Conservation (phyloP, 2,329 filamentous ascomycete genomes). For the Colletotrichum karsti region DNA sequence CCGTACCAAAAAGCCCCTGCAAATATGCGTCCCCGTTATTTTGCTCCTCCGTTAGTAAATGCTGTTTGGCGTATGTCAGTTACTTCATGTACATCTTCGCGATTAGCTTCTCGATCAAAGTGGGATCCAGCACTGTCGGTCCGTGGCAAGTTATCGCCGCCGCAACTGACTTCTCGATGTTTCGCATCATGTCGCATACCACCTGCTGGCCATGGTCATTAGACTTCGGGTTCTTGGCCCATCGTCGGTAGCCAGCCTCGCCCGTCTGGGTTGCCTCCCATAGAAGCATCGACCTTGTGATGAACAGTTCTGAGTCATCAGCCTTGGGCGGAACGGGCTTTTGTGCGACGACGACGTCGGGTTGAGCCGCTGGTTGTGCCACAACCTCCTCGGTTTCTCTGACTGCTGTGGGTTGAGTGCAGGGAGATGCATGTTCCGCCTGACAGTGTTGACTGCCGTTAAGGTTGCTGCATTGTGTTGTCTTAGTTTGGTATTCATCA, state of each 20-base stretch:
- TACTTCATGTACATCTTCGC: too few species aligned
- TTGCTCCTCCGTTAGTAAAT: too few species aligned
- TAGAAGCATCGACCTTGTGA: conserved; percentile 1
- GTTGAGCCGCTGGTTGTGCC: too few species aligned
- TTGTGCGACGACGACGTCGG: too few species aligned
- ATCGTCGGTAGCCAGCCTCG: not conserved
- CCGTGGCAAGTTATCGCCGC: too few species aligned
- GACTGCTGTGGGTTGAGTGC: not conserved
- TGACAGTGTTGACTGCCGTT: not conserved
- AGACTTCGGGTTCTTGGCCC: not conserved
- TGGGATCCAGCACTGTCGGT: too few species aligned
- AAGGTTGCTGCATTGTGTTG: not conserved
- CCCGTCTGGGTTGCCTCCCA: not conserved
- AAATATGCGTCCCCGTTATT: too few species aligned
- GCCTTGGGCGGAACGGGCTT: too few species aligned
- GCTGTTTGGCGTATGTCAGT: too few species aligned
- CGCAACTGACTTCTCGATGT: not conserved
- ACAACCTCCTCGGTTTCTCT: not conserved
- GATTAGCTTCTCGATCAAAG: too few species aligned
- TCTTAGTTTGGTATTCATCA: not conserved
- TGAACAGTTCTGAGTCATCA: not conserved
- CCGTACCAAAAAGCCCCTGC: too few species aligned
- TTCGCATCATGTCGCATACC: not conserved
- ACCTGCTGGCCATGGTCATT: not conserved
- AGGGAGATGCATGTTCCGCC: not conserved